Evolutionary conservation across 257 asterid species (phyloP).

Genomic region (Scutellaria minor): DNA sequence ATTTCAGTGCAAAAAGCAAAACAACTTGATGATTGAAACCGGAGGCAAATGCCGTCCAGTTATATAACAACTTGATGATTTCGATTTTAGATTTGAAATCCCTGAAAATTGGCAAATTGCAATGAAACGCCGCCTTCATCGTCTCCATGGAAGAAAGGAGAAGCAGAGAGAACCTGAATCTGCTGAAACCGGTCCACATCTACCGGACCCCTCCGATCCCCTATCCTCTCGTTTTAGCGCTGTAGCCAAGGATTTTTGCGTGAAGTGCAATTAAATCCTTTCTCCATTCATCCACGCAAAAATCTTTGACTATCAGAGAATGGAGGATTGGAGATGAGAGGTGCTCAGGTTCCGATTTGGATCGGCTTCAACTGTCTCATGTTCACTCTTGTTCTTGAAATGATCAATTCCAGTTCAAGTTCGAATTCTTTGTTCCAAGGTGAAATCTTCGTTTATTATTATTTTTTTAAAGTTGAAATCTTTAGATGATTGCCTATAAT

Average conservation of each 20-base stretch:
- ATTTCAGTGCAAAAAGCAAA: neutral
- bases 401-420: neutral
- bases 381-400: constrained; percentile 28
- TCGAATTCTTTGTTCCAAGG: neutral
- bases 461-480: neutral
- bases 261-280: neutral
- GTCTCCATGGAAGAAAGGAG: neutral
- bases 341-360: constrained; percentile 12
- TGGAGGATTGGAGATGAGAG: constrained; percentile 38
- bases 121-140: neutral
- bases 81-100: neutral
- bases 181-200: constrained; percentile 36
- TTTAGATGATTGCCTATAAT: neutral
- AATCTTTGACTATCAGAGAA: constrained; percentile 31
- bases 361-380: constrained; percentile 24
- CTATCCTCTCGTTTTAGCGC: constrained; percentile 26
- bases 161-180: constrained; percentile 33
- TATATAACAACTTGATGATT: too few relatives aligned
- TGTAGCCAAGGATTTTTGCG: constrained; percentile 49
- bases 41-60: constrained; percentile 8
- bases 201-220: constrained; percentile 37
- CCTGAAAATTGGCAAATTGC: neutral
- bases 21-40: constrained; percentile 5
- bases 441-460: neutral
- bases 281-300: constrained; percentile 24